These are phyloP conservation scores for Ogataea methylovora DNA, from an alignment of 805 yeast species.

Conservation along the genomic window DNA sequence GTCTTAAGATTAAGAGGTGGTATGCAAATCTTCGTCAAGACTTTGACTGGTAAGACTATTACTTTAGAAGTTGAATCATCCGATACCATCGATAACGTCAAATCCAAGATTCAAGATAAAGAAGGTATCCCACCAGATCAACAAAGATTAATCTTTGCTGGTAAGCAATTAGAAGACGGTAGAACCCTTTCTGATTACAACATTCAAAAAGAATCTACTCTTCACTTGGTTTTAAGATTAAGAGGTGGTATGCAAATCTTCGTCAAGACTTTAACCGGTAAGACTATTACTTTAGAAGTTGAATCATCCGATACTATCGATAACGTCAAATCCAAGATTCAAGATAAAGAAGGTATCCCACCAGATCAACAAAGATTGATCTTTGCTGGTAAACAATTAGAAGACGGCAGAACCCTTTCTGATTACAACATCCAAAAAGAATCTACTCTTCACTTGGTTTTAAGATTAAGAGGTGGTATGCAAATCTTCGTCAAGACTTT, in stretches of 20 bases:
- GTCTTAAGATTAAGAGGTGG: slow-evolving; percentile 35
- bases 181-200: slow-evolving; percentile 89
- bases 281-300: slow-evolving; percentile 82
- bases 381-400: slow-evolving; percentile 97
- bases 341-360: slow-evolving; percentile 97
- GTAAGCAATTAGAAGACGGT: slow-evolving; percentile 53
- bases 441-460: slow-evolving; percentile 91
- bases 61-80: slow-evolving; percentile 47
- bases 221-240: slow-evolving; percentile 78
- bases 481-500: slow-evolving; percentile 31
- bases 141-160: slow-evolving; percentile 37
- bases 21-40: slow-evolving; percentile 89
- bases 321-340: slow-evolving; percentile 93
- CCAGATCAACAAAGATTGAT: slow-evolving; percentile 97
- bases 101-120: slow-evolving; percentile 36
- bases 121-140: slow-evolving; percentile 40
- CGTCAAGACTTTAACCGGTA: slow-evolving; percentile 54
- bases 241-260: slow-evolving; percentile 77
- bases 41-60: slow-evolving; percentile 85
- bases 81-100: slow-evolving; percentile 37
- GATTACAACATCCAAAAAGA: slow-evolving; percentile 99
- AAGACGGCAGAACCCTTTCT: slow-evolving; percentile 91
- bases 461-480: slow-evolving; percentile 95
- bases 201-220: slow-evolving; percentile 44
- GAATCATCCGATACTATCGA: slow-evolving; percentile 97